Evolutionary conservation across 495 filamentous ascomycete species (phyloP).

Genomic region (Penicillium simplicissimum): DNA sequence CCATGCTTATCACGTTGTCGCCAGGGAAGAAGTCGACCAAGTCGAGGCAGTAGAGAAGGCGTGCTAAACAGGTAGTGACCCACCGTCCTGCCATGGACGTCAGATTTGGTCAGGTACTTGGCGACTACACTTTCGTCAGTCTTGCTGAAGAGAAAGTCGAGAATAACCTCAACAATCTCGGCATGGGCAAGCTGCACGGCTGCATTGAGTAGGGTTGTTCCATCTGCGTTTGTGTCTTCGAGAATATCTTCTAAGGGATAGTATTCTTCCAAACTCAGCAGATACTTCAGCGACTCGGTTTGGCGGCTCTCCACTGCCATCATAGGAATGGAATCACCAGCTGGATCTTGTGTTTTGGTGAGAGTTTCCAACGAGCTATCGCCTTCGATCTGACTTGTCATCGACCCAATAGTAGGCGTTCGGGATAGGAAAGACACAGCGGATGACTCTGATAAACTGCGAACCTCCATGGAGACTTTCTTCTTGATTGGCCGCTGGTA

Average conservation of each 20-base stretch:
- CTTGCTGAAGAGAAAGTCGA: constrained; percentile 63
- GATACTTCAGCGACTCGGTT: constrained; percentile 68
- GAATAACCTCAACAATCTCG: constrained; percentile 70
- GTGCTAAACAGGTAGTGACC: constrained; percentile 97
- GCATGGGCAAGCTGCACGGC: constrained; percentile 87
- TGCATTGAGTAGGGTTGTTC: constrained; percentile 86
- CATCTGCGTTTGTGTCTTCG: constrained; percentile 83
- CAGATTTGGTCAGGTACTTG: constrained; percentile 71
- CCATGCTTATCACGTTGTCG: constrained; percentile 89
- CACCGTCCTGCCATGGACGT: constrained; percentile 82
- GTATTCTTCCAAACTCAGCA: constrained; percentile 73
- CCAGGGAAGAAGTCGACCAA: constrained; percentile 84
- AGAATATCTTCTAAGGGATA: constrained; percentile 69
- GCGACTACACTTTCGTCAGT: constrained; percentile 52
- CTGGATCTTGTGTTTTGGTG: constrained; percentile 74
- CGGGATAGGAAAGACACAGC: constrained; percentile 74
- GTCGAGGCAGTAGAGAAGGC: constrained; percentile 70
- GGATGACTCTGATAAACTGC: constrained; percentile 85
- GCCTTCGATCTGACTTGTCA: constrained; percentile 72
- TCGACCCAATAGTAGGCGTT: constrained; percentile 73
- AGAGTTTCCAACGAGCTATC: constrained; percentile 83
- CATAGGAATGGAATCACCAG: constrained; percentile 89
- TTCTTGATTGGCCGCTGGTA: constrained; percentile 57
- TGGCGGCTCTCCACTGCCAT: constrained; percentile 88
- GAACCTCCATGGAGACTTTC: constrained; percentile 81